Percentiles rank a stretch among this genome's conserved stretches.
phyloP scores from a whole-genome alignment of 2,329 filamentous ascomycete genomes.

The Endocalyx cinctus region DNA sequence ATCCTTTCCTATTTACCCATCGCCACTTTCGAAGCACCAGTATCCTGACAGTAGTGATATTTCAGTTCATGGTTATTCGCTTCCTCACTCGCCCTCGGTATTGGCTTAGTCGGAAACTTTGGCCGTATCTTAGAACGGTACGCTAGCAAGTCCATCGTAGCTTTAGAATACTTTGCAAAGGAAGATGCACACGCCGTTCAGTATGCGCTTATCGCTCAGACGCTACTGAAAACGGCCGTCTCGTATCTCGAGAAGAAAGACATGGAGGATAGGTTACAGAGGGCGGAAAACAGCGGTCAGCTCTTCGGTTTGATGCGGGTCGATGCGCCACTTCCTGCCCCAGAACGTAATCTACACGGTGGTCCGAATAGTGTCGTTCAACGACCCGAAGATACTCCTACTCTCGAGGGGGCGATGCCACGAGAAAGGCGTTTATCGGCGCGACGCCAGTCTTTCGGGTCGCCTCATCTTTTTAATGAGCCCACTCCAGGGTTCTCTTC shows the following conservation, averaged over 20 bases:
- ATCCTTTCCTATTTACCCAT: slow-evolving; percentile 9
- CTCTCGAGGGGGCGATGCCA: neutral
- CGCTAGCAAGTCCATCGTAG: slow-evolving; percentile 41
- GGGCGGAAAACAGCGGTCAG: slow-evolving; percentile 47
- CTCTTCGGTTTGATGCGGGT: slow-evolving; percentile 45
- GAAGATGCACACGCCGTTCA: slow-evolving; percentile 46
- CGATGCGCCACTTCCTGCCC: neutral
- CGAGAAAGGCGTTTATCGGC: no score
- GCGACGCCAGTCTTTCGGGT: neutral
- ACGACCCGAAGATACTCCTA: neutral
- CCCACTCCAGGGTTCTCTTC: slow-evolving; percentile 20
- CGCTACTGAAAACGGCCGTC: slow-evolving; percentile 41
- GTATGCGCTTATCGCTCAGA: slow-evolving; percentile 50
- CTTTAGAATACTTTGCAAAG: slow-evolving; percentile 45
- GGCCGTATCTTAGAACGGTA: slow-evolving; percentile 49
- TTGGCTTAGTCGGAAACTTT: slow-evolving; percentile 47
- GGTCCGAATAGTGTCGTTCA: neutral
- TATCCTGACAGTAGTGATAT: no score
- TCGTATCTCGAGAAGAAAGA: slow-evolving; percentile 45
- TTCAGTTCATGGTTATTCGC: slow-evolving; percentile 53
- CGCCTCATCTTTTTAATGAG: slow-evolving; percentile 6
- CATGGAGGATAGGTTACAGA: slow-evolving; percentile 38
- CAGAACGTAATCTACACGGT: neutral
- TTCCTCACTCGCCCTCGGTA: slow-evolving; percentile 46
- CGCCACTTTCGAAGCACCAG: no score